phyloP scores from a whole-genome alignment of 2,329 filamentous ascomycete species.

The Scedosporium minutisporum region DNA sequence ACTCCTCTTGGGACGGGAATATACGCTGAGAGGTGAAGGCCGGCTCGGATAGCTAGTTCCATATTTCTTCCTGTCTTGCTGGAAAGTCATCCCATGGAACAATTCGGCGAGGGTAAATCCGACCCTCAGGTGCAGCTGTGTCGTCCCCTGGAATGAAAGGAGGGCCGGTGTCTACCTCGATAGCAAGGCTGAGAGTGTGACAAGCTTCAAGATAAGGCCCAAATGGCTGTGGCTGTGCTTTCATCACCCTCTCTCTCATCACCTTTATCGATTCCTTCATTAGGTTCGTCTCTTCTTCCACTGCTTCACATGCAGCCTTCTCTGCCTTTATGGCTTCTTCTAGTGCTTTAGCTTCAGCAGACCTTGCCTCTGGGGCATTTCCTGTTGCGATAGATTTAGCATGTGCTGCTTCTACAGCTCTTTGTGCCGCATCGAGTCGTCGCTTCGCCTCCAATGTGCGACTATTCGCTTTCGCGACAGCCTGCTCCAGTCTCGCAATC shows the following conservation, averaged over 20 bases:
- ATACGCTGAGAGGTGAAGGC: slow-evolving; percentile 17
- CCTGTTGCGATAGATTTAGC: too few species aligned
- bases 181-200: slow-evolving; percentile 20
- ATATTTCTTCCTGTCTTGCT: slow-evolving; percentile 21
- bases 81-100: slow-evolving; percentile 24
- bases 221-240: slow-evolving; percentile 15
- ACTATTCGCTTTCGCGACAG: too few species aligned
- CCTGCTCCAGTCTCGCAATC: too few species aligned
- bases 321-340: slow-evolving; percentile 15
- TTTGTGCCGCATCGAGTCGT: slow-evolving; percentile 15
- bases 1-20: slow-evolving; percentile 23
- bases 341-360: slow-evolving; percentile 6
- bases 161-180: slow-evolving; percentile 21
- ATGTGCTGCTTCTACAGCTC: neutral
- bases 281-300: slow-evolving; percentile 11
- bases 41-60: slow-evolving; percentile 16
- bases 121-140: slow-evolving; percentile 21
- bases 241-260: slow-evolving; percentile 7
- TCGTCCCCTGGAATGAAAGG: slow-evolving; percentile 23
- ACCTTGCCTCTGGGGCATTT: too few species aligned
- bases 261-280: too few species aligned
- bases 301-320: slow-evolving; percentile 16
- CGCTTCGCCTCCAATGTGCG: slow-evolving; percentile 12
- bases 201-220: slow-evolving; percentile 21
- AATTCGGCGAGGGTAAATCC: slow-evolving; percentile 24